Percentiles rank a stretch among this genome's conserved stretches.
Evolutionary conservation across 2,329 filamentous ascomycete species (phyloP).

Genomic region (Aotearoamyces nothofagi): DNA sequence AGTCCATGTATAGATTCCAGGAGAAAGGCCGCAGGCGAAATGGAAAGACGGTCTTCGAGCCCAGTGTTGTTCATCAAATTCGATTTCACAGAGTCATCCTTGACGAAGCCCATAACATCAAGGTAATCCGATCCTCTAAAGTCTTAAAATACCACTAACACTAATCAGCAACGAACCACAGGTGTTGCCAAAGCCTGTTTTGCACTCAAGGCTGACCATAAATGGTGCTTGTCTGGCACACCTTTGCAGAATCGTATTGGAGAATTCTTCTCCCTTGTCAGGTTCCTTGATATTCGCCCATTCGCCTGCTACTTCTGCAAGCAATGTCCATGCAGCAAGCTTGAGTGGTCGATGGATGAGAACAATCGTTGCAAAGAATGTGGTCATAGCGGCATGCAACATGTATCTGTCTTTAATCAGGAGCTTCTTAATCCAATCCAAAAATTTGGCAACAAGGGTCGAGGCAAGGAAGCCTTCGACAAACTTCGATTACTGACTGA

Average conservation of each 20-base stretch:
- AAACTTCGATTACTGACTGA: slow-evolving; percentile 84
- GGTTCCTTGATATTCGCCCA: slow-evolving; percentile 77
- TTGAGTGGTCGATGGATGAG: slow-evolving; percentile 72
- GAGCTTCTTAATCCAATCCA: slow-evolving; percentile 79
- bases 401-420: slow-evolving; percentile 80
- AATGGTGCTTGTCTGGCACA: slow-evolving; percentile 92
- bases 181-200: slow-evolving; percentile 94
- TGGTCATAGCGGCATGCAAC: slow-evolving; percentile 35
- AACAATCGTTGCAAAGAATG: slow-evolving; percentile 59
- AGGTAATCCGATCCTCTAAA: no score
- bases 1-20: slow-evolving; percentile 86
- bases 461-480: slow-evolving; percentile 54
- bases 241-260: slow-evolving; percentile 95
- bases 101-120: slow-evolving; percentile 94
- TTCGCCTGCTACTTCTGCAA: slow-evolving; percentile 95
- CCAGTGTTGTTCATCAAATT: slow-evolving; percentile 68
- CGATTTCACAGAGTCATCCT: slow-evolving; percentile 84
- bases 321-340: slow-evolving; percentile 59
- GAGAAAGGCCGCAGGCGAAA: slow-evolving; percentile 78
- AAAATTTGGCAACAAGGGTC: slow-evolving; percentile 40
- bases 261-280: slow-evolving; percentile 87
- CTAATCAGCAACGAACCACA: no score
- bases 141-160: no score
- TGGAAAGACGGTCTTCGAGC: slow-evolving; percentile 65
- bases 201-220: slow-evolving; percentile 72